Base-by-base conservation (phyloP, 768 basidiomycete genomes). In the Roridomyces roridus region DNA sequence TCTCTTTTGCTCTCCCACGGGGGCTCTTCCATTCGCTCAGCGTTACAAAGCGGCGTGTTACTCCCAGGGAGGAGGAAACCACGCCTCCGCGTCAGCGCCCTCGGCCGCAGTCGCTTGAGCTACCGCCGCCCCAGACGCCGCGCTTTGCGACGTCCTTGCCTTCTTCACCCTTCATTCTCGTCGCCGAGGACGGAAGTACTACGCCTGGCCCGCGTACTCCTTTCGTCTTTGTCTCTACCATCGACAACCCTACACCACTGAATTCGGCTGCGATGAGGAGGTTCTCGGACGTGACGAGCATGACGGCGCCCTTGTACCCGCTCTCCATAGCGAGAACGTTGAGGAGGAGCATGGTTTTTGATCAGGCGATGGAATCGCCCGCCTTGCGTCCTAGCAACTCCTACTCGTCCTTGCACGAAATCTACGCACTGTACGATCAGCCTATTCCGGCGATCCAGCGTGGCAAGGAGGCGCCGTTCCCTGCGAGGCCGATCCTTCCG, bases 381-480 rank as follows among this genome's bases (percentile, higher is more conserved):
- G 4, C 51, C 12, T 53, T 48, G 31, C 3, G 60, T 0, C 45
- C 23, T 26, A 51, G 51, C 51, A 46, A 43, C 37, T 62, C 60
- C 4, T 54, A 42, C 41, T 28, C 51, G 10, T 57, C 56, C 0
- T 26, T 62, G 28, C 47, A 42, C 15, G 55, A 46, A 9, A 42
- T 46, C 4, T 62, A 62, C 20, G 51, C 48, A 6, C 4, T 54
- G 21, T 57, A 57, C 35, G 53, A 62, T 26, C 55, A 53, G 35
- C 46, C 49, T 5, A 49, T 60, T n/a, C 50, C 59, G 11, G 6
- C 24, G 4, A 53, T 62, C 25, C 41, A 43, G 23, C 55, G 60
- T n/a, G 60, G 60, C n/a, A 42, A 17, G 15, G 60, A 54, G 47
- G 6, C 55, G n/a, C 56, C 60, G n/a, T 62, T 62, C 40, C 60